A percentile compares a stretch with the other conserved stretches of the same genome.
These are phyloP conservation scores for Podospora comata DNA, from an alignment of 495 filamentous ascomycete genomes.

Conservation along the genomic window DNA sequence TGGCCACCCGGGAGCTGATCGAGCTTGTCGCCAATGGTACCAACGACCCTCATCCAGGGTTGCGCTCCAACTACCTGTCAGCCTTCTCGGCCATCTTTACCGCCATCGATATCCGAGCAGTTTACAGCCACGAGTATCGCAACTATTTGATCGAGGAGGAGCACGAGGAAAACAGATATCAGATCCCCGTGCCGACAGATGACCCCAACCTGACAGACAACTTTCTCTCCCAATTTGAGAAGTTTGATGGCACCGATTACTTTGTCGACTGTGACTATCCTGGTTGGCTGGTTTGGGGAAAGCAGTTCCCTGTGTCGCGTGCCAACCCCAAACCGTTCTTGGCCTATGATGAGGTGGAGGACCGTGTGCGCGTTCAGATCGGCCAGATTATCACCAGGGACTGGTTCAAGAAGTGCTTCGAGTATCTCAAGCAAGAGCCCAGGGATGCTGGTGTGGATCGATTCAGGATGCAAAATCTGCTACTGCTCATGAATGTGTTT, in stretches of 20 bases:
- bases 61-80: conserved; percentile 76
- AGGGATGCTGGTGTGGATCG: conserved; percentile 78
- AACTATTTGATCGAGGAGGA: conserved; percentile 79
- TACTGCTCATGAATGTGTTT: conserved; percentile 83
- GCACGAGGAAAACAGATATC: conserved; percentile 67
- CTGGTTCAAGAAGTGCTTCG: conserved; percentile 88
- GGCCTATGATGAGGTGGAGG: conserved; percentile 81
- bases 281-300: conserved; percentile 95
- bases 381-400: conserved; percentile 72
- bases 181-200: conserved; percentile 64
- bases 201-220: conserved; percentile 75
- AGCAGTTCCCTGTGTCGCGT: conserved; percentile 73
- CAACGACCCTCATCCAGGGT: conserved; percentile 83
- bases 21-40: conserved; percentile 81
- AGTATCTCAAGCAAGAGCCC: conserved; percentile 94
- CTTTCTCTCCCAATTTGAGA: conserved; percentile 73
- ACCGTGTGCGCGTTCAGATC: conserved; percentile 71
- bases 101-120: conserved; percentile 77
- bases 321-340: conserved; percentile 65
- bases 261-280: conserved; percentile 90
- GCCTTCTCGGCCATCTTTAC: conserved; percentile 78
- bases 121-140: conserved; percentile 79
- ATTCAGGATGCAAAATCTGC: conserved; percentile 80
- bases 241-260: conserved; percentile 71
- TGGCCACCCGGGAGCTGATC: conserved; percentile 75